Conservation (phyloP, 139 green algal genomes). For the Edaphochlamys debaryana region DNA sequence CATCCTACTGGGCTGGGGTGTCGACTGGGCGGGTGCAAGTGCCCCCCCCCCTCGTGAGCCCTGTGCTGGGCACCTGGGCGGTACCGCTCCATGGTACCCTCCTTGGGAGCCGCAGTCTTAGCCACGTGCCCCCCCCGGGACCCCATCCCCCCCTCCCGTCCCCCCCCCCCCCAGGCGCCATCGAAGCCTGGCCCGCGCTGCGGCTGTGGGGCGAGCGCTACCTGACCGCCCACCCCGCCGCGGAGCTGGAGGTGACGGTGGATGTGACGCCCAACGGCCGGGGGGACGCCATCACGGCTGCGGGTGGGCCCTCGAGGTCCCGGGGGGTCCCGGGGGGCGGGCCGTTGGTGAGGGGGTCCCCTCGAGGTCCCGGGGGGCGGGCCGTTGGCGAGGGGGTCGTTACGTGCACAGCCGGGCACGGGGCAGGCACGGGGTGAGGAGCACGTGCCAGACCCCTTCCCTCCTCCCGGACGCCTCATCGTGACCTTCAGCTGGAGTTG, state of each 20-base stretch:
- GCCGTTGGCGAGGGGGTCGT: no score
- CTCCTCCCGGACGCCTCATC: no score
- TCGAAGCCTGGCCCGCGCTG: conserved; percentile 46
- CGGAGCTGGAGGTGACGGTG: conserved; percentile 37
- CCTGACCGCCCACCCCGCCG: conserved; percentile 13
- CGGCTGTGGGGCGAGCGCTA: conserved; percentile 37
- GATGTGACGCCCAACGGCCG: conserved; percentile 62
- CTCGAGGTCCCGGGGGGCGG: no score
- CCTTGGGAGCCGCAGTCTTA: background rate
- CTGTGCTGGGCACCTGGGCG: background rate
- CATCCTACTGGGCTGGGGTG: no score
- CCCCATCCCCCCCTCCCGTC: background rate
- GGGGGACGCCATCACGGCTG: conserved; percentile 52
- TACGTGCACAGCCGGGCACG: no score
- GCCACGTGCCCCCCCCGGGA: background rate
- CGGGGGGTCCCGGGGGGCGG: background rate
- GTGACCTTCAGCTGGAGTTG: no score
- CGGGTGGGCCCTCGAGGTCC: conserved; percentile 2
- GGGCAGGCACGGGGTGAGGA: no score
- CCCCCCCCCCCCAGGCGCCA: conserved; percentile 2
- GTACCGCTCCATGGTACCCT: no score
- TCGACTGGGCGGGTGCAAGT: no score
- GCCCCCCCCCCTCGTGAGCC: no score
- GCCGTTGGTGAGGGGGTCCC: no score
- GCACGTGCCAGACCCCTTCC: no score